phyloP scores from a whole-genome alignment of 176 grass and related monocot genomes.

The Carex myosuroides region DNA sequence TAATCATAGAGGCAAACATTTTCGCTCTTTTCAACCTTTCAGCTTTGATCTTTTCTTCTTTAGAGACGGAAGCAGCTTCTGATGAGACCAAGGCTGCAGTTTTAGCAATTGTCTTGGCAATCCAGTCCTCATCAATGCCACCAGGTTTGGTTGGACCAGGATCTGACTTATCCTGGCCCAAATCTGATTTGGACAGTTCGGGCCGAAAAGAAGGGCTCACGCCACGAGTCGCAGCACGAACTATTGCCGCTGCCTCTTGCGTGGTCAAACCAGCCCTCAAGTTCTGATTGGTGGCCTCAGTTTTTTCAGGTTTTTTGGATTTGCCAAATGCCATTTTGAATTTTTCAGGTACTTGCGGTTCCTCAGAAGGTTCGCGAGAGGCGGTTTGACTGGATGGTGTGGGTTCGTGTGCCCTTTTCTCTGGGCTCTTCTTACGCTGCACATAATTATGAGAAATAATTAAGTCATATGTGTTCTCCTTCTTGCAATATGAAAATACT shows the following conservation, averaged over 20 bases:
- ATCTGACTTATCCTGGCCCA: background rate
- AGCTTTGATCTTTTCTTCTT: conserved; percentile 83
- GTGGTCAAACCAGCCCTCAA: conserved; percentile 37
- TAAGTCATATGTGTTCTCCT: background rate
- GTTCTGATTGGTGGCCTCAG: background rate
- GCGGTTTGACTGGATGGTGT: background rate
- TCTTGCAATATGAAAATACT: background rate
- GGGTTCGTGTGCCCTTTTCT: background rate
- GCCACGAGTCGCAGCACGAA: conserved; percentile 79
- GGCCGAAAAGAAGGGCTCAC: conserved; percentile 37
- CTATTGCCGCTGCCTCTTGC: conserved; percentile 90
- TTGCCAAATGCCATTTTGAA: conserved; percentile 52
- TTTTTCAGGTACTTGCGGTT: conserved; percentile 20
- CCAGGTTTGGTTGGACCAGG: background rate
- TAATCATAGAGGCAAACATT: conserved; percentile 89
- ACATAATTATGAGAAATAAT: background rate
- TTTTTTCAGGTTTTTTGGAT: conserved; percentile 31
- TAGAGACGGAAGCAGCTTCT: conserved; percentile 72
- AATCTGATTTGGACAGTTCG: background rate
- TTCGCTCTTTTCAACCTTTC: conserved; percentile 91
- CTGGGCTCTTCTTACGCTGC: background rate
- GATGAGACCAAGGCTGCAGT: conserved; percentile 68
- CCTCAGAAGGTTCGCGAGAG: conserved; percentile 10
- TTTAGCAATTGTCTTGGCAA: conserved; percentile 78
- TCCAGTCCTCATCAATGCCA: conserved; percentile 84